Evolutionary conservation across 108 stramenopile species (phyloP).

Genomic region (Nitzschia palea): DNA sequence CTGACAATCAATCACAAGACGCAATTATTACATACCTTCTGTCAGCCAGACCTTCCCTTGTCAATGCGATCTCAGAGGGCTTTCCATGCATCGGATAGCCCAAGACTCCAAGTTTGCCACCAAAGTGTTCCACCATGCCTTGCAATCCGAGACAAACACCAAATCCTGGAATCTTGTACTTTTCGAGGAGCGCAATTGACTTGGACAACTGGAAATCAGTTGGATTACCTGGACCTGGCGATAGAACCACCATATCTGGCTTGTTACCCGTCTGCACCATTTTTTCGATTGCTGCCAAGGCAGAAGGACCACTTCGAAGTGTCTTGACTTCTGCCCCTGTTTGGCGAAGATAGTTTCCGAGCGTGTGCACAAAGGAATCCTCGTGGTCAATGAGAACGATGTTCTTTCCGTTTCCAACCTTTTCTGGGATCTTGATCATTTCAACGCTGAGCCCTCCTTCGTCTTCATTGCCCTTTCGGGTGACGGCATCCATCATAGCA

Average conservation of each 20-base stretch:
- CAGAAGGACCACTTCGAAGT: slow-evolving; percentile 88
- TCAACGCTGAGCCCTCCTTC: slow-evolving; percentile 14
- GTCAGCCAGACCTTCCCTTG: slow-evolving; percentile 53
- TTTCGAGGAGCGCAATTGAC: slow-evolving; percentile 74
- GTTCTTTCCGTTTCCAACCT: slow-evolving; percentile 77
- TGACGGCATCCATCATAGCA: slow-evolving; percentile 95
- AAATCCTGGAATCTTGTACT: slow-evolving; percentile 90
- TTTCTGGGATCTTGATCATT: slow-evolving; percentile 19
- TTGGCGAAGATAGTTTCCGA: slow-evolving; percentile 97
- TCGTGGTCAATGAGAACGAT: slow-evolving; percentile 96
- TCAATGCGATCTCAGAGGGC: slow-evolving; percentile 81
- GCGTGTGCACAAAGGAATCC: slow-evolving; percentile 98
- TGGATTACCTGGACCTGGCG: slow-evolving; percentile 97
- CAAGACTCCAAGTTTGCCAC: slow-evolving; percentile 90
- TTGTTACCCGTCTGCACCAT: slow-evolving; percentile 74
- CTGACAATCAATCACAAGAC: background rate
- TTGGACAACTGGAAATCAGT: slow-evolving; percentile 88
- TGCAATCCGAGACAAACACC: slow-evolving; percentile 98
- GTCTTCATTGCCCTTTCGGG: slow-evolving; percentile 40
- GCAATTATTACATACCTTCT: slow-evolving; percentile 37
- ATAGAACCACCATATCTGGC: slow-evolving; percentile 92
- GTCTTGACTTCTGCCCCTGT: slow-evolving; percentile 93
- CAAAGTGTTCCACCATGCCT: slow-evolving; percentile 98
- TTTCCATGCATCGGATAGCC: slow-evolving; percentile 97
- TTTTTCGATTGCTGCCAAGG: slow-evolving; percentile 65